Evolutionary conservation across 192 early-diverging fungal genomes (phyloP), one percentile per base, ranked within the genome.

Genomic region (Glomus cerebriforme): DNA sequence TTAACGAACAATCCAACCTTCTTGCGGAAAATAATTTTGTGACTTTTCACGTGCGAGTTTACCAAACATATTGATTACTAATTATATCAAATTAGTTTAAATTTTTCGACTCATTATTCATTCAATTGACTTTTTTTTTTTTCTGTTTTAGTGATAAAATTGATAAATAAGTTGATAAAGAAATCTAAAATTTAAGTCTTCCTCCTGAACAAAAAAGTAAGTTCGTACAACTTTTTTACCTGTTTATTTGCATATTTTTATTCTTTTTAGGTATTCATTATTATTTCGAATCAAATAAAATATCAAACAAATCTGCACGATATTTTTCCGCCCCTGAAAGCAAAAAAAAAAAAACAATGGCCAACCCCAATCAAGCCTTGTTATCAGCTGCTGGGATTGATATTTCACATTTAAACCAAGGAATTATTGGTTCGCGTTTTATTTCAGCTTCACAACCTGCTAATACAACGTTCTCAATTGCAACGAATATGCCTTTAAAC

Each of bases 221-320:
- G 49, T 54, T 54, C 49, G 49, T 54, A 54, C 49, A 19, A 54
- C 49, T 54, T 54, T 54, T 54, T 54, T 54, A 22, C 49, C 5
- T 19, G 19, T 54, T 54, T 54, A 22, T 22, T 54, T 54, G 19
- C 49, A 54, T 22, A 7, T 54, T 54, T 54, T 54, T 54, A 6
- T n/a, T 54, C 19, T 54, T 54, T 54, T 54, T 54, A 54, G 17
- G 19, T 19, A 19, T 54, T 54, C 19, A 22, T 47, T 54, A 19
- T 54, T 54, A 22, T 54, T 43, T 43, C 6, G 7, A 43, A 3
- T 43, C 10, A 43, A 43, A 43, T 6, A 9, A 43, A 43, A 9
- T 62, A 62, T n/a, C n/a, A 62, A 65, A 65, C 63, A 65, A 65
- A 31, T 65, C 26, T 65, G 63, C 63, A 65, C 63, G 63, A 65